Evolutionary conservation across 805 yeast species (phyloP), one percentile per base, ranked within the genome.

Genomic region (Ogataea methylovora): DNA sequence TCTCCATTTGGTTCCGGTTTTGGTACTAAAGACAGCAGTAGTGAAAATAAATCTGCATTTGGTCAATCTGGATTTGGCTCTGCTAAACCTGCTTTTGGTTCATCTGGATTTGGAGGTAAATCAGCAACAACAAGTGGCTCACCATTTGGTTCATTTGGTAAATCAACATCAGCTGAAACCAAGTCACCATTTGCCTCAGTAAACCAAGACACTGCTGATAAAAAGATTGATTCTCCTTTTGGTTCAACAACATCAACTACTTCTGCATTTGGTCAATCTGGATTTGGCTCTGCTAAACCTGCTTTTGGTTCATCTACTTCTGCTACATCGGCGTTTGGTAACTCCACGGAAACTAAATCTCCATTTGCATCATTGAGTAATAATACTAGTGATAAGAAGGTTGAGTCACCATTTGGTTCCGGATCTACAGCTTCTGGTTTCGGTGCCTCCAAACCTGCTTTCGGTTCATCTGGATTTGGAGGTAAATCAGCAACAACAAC

Each of bases 11-110:
- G 37, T 5, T 40, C 38, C 33, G 43, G 46, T 24, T 11, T 17
- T 5, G 13, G 13, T 20, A 9, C 22, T 20, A 9, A n/a, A n/a
- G n/a, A n/a, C n/a, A 4, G 27, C 32, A n/a, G 32, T 13, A 21
- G 34, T 30, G 43, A 38, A 11, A 5, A 18, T 27, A 32, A 38
- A 4, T 20, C 56, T 7, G 46, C 49, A 4, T 49, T 48, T 38
- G 57, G 55, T 7, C 30, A 49, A 9, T n/a, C n/a, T n/a, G n/a
- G n/a, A n/a, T n/a, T n/a, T n/a, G n/a, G n/a, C n/a, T n/a, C n/a
- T n/a, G n/a, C n/a, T n/a, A n/a, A n/a, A 16, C 38, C 60, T 9
- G 32, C 51, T 2, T 55, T 52, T 34, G 61, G 58, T 10, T 33
- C 51, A 11, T 25, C 47, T 24, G 36, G 43, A 8, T 48, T 51